These are phyloP conservation scores for Funneliformis caledonium DNA, from an alignment of 371 early-diverging fungal species.

Conservation along the genomic window DNA sequence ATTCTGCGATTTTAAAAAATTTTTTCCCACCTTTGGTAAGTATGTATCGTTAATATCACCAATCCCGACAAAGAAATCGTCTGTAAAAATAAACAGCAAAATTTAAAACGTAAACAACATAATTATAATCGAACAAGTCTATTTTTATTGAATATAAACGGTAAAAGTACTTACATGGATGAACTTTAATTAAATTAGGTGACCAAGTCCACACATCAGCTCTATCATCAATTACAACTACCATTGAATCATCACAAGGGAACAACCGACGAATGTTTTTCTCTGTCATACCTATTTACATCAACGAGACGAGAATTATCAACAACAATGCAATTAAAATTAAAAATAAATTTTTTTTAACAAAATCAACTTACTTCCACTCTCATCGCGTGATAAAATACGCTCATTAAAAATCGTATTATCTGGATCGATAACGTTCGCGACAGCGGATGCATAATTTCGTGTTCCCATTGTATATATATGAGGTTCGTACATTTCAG, in stretches of 20 bases:
- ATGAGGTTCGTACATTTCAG: constrained; percentile 89
- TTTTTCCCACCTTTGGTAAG: constrained; percentile 51
- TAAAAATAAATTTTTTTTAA: constrained; percentile 19
- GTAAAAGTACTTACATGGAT: constrained; percentile 73
- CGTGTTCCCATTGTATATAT: constrained; percentile 99
- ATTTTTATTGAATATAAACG: not conserved
- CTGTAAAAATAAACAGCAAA: constrained; percentile 51
- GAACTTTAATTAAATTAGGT: constrained; percentile 86
- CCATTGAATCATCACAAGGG: constrained; percentile 96
- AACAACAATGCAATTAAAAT: constrained; percentile 18
- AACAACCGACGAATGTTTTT: constrained; percentile 94
- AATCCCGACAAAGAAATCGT: constrained; percentile 90
- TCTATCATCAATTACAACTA: constrained; percentile 97
- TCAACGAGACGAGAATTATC: not conserved
- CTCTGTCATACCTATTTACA: constrained; percentile 63
- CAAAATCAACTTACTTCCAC: constrained; percentile 66
- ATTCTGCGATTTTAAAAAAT: no score
- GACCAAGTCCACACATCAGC: constrained; percentile 97
- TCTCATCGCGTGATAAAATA: constrained; percentile 96
- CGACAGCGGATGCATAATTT: constrained; percentile 92
- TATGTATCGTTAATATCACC: constrained; percentile 91
- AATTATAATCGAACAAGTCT: not conserved
- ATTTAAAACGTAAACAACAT: not conserved
- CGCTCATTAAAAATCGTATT: constrained; percentile 83
- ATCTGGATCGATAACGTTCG: constrained; percentile 88